Base-by-base conservation (phyloP, 192 early-diverging fungal genomes). In the Backusella circina region DNA sequence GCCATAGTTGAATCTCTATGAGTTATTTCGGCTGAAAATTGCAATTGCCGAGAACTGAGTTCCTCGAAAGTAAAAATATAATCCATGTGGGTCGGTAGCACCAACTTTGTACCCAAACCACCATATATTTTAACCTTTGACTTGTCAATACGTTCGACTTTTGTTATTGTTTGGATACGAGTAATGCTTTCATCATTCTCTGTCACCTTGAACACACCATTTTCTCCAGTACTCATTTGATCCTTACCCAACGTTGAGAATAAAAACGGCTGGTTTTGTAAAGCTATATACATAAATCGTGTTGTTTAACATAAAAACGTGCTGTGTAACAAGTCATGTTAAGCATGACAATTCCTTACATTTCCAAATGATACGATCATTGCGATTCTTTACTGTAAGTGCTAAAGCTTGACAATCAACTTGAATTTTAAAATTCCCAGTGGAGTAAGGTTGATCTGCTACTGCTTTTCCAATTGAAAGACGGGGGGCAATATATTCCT, bases 221-320 rank as follows among this genome's bases (percentile, higher is more conserved):
- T 76, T 32, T 81, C 79, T 44, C 41, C 72, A 18, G 39, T 21
- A 13, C 4, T 41, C 51, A 84, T 76, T 13, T 74, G 32, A 32
- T 84, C 84, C 16, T 77, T 28, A 6, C 84, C 82, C 28, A 74
- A 23, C 21, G 81, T 71, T 2, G 79, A 75, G 26, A 68, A 71
- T 38, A 84, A 61, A 39, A 84, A 84, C 3, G 84, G 83, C 37
- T 71, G 26, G 41, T 76, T 75, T 18, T 77, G 72, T 12, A 81
- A n/a, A 31, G 79, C 79, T 80, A 36, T 70, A 39, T 3, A 68
- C 10, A 68, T 68, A 35, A 23, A 68, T 68, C 30, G 21, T 68
- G 33, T 68, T 35, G 23, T 70, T 70, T 41, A 30, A 47, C 28
- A 23, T 21, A 31, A 70, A 47, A 41, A 47, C 37, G 69, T 70